phyloP scores from a whole-genome alignment of 768 basidiomycete species.

The Suillus paluster region DNA sequence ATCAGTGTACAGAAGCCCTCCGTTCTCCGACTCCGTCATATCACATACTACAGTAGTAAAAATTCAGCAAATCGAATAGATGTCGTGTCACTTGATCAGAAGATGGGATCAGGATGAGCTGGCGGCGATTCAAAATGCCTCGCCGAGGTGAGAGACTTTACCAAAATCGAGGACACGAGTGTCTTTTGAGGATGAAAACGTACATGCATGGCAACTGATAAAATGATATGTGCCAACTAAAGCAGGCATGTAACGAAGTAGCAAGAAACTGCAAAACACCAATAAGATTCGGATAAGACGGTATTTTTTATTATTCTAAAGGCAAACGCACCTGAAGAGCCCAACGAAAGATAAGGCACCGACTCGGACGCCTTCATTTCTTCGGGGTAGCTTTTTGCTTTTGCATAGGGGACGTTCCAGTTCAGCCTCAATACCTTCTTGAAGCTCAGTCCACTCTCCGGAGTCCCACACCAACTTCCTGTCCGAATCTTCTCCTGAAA shows the following conservation, averaged over 20 bases:
- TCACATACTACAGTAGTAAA: no score
- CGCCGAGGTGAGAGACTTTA: no score
- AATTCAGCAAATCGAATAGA: no score
- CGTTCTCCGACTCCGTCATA: no score
- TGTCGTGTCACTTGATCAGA: no score
- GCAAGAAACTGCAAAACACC: background rate
- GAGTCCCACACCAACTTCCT: slow-evolving; percentile 45
- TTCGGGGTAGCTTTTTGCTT: slow-evolving; percentile 2
- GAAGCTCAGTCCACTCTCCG: slow-evolving; percentile 32
- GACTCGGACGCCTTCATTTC: slow-evolving; percentile 8
- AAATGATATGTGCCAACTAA: background rate
- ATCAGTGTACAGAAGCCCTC: no score
- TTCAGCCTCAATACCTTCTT: slow-evolving; percentile 29
- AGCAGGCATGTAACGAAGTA: background rate
- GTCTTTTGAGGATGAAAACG: no score
- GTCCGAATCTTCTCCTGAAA: slow-evolving; percentile 76
- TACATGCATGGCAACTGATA: no score
- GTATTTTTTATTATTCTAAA: background rate
- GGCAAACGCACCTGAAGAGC: background rate
- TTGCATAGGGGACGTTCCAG: slow-evolving; percentile 27
- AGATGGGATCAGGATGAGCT: no score
- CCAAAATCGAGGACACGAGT: no score
- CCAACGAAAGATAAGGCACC: background rate
- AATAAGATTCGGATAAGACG: no score
- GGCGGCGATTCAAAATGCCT: no score